Evolutionary conservation across 805 yeast species (phyloP).

Genomic region (Helenozyma rhizophorensis): DNA sequence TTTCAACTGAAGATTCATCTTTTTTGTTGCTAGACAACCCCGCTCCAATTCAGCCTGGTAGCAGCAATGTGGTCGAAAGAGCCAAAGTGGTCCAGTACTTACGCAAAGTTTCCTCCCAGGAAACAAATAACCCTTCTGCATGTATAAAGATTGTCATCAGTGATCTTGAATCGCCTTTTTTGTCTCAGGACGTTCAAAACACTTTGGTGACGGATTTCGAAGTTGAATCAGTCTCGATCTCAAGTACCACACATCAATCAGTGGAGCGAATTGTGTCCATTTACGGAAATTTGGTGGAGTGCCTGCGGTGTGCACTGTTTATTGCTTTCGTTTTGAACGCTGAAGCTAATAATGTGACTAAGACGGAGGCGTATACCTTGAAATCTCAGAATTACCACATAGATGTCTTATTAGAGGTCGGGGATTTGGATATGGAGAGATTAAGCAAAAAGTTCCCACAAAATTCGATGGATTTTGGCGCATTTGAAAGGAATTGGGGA

Average conservation of each 20-base stretch:
- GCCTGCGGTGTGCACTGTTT: conserved; percentile 22
- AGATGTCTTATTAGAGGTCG: conserved; percentile 9
- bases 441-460: conserved; percentile 2
- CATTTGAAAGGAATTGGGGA: conserved; percentile 6
- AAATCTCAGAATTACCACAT: conserved; percentile 28
- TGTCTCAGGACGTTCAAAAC: conserved; percentile 12
- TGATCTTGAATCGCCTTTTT: conserved; percentile 23
- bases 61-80: conserved; percentile 17
- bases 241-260: conserved; percentile 19
- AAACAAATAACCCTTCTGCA: conserved; percentile 4
- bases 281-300: conserved; percentile 21
- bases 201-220: conserved; percentile 19
- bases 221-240: conserved; percentile 18
- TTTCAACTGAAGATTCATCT: not conserved
- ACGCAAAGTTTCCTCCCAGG: conserved; percentile 12
- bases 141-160: conserved; percentile 18
- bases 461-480: conserved; percentile 5
- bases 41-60: not conserved
- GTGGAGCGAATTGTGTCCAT: conserved; percentile 29
- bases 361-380: conserved; percentile 24
- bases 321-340: conserved; percentile 23
- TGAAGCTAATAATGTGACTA: conserved; percentile 22
- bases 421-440: conserved; percentile 2
- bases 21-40: not conserved
- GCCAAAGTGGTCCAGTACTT: conserved; percentile 23